Evolutionary conservation across 495 filamentous ascomycete genomes (phyloP).

Genomic region (Penicillium verhagenii): DNA sequence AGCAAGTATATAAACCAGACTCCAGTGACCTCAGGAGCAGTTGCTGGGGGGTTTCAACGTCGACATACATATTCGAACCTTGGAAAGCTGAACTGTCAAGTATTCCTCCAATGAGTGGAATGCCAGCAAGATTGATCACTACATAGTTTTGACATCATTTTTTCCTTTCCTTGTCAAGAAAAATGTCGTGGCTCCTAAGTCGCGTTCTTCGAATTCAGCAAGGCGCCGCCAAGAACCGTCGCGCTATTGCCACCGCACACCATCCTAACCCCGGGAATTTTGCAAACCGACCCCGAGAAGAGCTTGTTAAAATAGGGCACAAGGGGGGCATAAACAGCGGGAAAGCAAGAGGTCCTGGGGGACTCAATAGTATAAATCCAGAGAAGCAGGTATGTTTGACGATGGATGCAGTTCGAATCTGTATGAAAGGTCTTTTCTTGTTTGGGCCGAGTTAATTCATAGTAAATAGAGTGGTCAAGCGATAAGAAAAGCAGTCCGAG

Average conservation of each 20-base stretch:
- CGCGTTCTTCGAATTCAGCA: background rate
- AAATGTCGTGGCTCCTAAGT: background rate
- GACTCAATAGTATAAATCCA: conserved; percentile 37
- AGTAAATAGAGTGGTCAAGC: conserved; percentile 47
- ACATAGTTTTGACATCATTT: too few relatives aligned
- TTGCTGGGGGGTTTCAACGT: too few relatives aligned
- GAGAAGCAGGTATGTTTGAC: conserved; percentile 53
- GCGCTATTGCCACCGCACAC: background rate
- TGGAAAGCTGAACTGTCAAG: too few relatives aligned
- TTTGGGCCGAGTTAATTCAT: background rate
- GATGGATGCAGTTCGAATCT: too few relatives aligned
- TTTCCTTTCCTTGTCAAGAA: background rate
- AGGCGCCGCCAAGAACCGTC: background rate
- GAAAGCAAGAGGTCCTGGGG: conserved; percentile 19
- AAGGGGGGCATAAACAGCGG: conserved; percentile 48
- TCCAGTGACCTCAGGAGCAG: too few relatives aligned
- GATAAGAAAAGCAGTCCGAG: conserved; percentile 9
- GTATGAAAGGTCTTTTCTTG: background rate
- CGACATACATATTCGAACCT: too few relatives aligned
- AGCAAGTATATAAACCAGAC: too few relatives aligned
- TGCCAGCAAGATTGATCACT: too few relatives aligned
- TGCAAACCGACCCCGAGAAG: background rate
- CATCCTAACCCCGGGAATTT: background rate
- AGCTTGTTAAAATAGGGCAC: background rate
- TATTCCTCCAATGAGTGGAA: background rate